phyloP scores from a whole-genome alignment of 768 basidiomycete species.

The Xanthoconium stramineum region DNA sequence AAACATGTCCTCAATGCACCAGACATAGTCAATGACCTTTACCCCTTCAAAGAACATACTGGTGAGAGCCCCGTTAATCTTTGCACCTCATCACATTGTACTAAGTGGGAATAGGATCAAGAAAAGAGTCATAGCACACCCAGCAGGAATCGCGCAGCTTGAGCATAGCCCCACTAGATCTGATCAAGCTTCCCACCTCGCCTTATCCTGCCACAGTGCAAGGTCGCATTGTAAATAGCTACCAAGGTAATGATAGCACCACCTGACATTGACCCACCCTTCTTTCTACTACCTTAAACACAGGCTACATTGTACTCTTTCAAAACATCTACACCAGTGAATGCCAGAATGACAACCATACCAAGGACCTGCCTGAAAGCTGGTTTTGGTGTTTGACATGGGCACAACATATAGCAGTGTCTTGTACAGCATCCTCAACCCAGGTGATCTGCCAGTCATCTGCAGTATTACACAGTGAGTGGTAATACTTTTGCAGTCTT shows the following conservation, averaged over 20 bases:
- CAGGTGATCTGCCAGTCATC: conserved; percentile 26
- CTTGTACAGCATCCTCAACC: conserved; percentile 38
- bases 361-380: conserved; percentile 38
- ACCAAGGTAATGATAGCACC: background rate
- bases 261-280: background rate
- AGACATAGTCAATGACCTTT: no score
- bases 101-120: background rate
- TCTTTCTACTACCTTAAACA: background rate
- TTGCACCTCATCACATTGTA: background rate
- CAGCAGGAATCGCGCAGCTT: conserved; percentile 5
- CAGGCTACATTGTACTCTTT: background rate
- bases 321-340: background rate
- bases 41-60: background rate
- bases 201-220: conserved; percentile 11
- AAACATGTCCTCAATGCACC: no score
- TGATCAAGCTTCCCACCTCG: conserved; percentile 2
- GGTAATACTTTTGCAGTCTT: background rate
- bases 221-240: background rate
- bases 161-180: background rate
- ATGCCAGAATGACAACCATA: conserved; percentile 37
- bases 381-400: conserved; percentile 51
- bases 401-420: conserved; percentile 53
- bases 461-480: conserved; percentile 25
- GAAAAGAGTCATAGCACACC: background rate
- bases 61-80: background rate